Evolutionary conservation across 2,329 filamentous ascomycete species (phyloP), one percentile per base, ranked within the genome.

Genomic region (Penicillium brevicompactum): DNA sequence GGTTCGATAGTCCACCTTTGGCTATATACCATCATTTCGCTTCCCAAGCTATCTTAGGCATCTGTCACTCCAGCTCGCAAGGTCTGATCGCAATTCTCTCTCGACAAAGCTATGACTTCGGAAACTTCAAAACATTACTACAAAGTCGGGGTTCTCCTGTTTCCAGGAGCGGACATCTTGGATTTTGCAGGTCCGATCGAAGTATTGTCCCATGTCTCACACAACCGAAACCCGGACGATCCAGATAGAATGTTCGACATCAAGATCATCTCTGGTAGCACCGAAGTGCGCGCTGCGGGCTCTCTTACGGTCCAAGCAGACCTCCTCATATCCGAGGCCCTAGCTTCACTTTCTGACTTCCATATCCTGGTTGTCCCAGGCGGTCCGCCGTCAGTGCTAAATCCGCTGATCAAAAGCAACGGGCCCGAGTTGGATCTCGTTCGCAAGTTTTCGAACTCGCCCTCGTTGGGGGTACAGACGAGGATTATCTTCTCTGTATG

Each of bases 351-450:
- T 18, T 54, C 60, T 4, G 59, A 64, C 4, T 77, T 70, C 58
- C 72, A 77, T 49, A 70, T 78, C 18, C 62, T 78, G 3, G 55
- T 78, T 13, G 66, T 77, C 8, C 76, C 75, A 0, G 75, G 76
- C 11, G 71, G 69, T 1, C 51, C 61, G 3, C 64, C 67, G 1
- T 60, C 67, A 0, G 54, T 63, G 4, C 46, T 76, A n/a, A 46
- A 60, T 3, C 52, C 62, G 1, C 47, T 75, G 0, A 60, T 61
- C 6, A 58, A 69, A 5, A 37, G 13, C 14, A 57, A 60, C 37
- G 27, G 55, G n/a, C 53, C 53, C 16, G 65, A 67, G 32, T 24
- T 67, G 27, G 55, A 63, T 37, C 18, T 67, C 8, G 63, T 67
- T 46, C 63, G 65, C 53, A 58, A 54, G 30, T 67, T 63, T 49